phyloP scores from a whole-genome alignment of 2,329 filamentous ascomycete species.

The Aspergillus vadensis region DNA sequence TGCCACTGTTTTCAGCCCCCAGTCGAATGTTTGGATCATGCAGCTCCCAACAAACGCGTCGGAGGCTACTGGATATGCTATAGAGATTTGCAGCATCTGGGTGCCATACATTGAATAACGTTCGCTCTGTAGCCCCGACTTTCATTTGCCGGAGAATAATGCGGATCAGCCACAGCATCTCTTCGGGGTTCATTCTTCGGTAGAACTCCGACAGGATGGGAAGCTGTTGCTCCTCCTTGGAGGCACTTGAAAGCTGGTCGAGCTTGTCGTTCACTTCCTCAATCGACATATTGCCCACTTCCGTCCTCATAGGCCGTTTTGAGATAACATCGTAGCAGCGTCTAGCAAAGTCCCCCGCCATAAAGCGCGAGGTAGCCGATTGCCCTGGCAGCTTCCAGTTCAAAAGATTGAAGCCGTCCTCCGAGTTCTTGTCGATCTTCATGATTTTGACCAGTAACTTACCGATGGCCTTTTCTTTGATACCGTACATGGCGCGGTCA shows the following conservation, averaged over 20 bases:
- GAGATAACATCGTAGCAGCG: conserved; percentile 84
- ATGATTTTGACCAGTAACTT: conserved; percentile 89
- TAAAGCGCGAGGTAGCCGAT: conserved; percentile 56
- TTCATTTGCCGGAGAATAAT: conserved; percentile 85
- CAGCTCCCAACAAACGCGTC: conserved; percentile 93
- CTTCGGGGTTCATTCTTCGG: conserved; percentile 85
- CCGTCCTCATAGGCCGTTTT: conserved; percentile 75
- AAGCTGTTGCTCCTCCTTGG: conserved; percentile 80
- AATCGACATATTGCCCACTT: conserved; percentile 77
- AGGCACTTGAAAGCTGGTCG: conserved; percentile 72
- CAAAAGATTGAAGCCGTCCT: conserved; percentile 80
- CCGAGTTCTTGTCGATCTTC: conserved; percentile 86
- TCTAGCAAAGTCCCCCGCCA: conserved; percentile 89
- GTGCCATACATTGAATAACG: conserved; percentile 81
- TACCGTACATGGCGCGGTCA: conserved; percentile 86
- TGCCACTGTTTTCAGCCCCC: conserved; percentile 71
- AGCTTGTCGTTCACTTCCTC: conserved; percentile 86
- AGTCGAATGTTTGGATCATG: conserved; percentile 72
- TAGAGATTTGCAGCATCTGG: conserved; percentile 76
- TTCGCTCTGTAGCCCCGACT: conserved; percentile 79
- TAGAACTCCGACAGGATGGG: conserved; percentile 84
- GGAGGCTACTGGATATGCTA: conserved; percentile 85
- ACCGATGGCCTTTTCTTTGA: conserved; percentile 89
- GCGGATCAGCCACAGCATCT: conserved; percentile 90
- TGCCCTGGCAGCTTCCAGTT: conserved; percentile 91